phyloP scores from a whole-genome alignment of 495 filamentous ascomycete species.

The Penicillium chermesinum region DNA sequence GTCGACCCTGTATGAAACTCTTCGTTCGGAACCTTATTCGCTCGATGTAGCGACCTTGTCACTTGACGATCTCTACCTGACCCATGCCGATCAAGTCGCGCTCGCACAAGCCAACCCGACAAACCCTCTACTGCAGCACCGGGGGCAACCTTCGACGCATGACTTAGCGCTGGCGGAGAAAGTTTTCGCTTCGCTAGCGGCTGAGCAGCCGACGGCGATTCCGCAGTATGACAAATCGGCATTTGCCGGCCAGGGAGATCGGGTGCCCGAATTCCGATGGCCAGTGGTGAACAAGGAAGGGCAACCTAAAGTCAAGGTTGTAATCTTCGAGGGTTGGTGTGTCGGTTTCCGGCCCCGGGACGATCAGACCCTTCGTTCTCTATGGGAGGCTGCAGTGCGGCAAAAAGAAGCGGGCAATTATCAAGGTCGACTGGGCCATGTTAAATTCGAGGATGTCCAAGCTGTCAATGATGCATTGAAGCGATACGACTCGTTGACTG shows the following conservation, averaged over 20 bases:
- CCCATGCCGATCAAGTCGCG: constrained; percentile 62
- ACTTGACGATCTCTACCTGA: constrained; percentile 89
- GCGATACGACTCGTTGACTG: constrained; percentile 67
- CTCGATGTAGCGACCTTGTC: constrained; percentile 73
- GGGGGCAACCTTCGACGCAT: constrained; percentile 84
- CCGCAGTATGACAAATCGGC: constrained; percentile 82
- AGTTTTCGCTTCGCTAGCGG: constrained; percentile 58
- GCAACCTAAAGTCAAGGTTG: constrained; percentile 45
- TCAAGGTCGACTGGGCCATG: constrained; percentile 48
- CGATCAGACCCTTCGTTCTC: constrained; percentile 46
- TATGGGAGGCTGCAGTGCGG: constrained; percentile 52
- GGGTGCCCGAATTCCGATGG: constrained; percentile 58
- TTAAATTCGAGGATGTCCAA: constrained; percentile 60
- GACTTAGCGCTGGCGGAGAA: constrained; percentile 60
- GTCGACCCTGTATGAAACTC: constrained; percentile 58
- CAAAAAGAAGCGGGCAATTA: constrained; percentile 39
- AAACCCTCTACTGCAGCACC: constrained; percentile 74
- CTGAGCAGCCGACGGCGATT: constrained; percentile 51
- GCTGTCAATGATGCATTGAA: constrained; percentile 67
- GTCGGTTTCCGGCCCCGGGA: constrained; percentile 73
- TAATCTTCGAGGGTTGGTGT: constrained; percentile 91
- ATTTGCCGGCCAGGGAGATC: constrained; percentile 74
- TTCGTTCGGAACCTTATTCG: constrained; percentile 59
- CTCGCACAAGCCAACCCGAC: constrained; percentile 57
- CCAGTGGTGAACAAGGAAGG: constrained; percentile 53